Base-by-base conservation (phyloP, 345 rosid genomes). In the Geranium brycei region DNA sequence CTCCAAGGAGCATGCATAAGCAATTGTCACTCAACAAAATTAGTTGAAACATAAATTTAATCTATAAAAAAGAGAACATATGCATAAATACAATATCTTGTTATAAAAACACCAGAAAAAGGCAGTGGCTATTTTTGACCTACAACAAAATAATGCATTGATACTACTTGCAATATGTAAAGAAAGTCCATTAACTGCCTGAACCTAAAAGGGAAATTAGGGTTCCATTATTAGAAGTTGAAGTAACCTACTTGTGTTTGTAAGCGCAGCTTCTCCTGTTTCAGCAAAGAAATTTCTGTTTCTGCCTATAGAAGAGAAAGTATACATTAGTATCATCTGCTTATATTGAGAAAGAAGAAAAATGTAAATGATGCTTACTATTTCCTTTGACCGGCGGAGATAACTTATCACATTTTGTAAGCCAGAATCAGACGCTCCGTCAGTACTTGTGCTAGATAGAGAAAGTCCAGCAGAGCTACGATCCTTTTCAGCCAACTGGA, bases 351-450 rank as follows among this genome's bases (percentile, higher is more conserved):
- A 17, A 19, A 57, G 23, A 5, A 35, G 7, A 35, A 35, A 47
- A 6, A 13, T 8, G 53, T 8, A 6, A 8, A 51, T 60, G 63
- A 19, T 64, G 72, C 93, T 74, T 79, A 88, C 97, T 67, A 93
- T 90, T 81, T 87, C 91, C 66, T 90, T 93, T n/a, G 87, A 76
- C 75, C 88, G 78, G 62, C 99, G 88, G 61, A 93, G 87, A 80
- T 90, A 88, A 71, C 68, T 84, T 62, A 93, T 75, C 41, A 93
- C 99, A 74, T 76, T 85, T 76, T 88, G 99, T 81, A 88, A 81
- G 62, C 89, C 86, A 70, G 79, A 28, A 79, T 87, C 87, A 72
- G 69, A 80, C 65, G 55, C 67, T 64, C 68, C 69, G 73, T 81
- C 91, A 4, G 81, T 51, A 64, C 30, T 66, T 16, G 69, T 41